These are phyloP conservation scores for Daldinia sp. DNA, from an alignment of 2,329 filamentous ascomycete species.

Conservation along the genomic window DNA sequence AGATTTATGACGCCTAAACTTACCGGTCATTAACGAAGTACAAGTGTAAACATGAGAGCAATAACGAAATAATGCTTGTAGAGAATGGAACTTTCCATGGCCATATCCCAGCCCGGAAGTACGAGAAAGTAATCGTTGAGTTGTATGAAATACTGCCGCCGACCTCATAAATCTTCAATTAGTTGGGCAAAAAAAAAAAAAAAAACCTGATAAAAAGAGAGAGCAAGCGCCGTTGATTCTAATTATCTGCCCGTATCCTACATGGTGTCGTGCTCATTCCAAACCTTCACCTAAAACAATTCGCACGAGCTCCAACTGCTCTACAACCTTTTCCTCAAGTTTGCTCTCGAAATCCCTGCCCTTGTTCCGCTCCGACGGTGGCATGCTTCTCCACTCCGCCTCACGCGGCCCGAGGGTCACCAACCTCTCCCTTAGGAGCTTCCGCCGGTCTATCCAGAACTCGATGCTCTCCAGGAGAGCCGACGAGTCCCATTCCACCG, in stretches of 20 bases:
- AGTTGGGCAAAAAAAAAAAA: constrained; percentile 2
- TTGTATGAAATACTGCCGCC: not conserved
- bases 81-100: too few relatives aligned
- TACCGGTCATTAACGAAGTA: too few relatives aligned
- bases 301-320: constrained; percentile 69
- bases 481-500: constrained; percentile 77
- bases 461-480: constrained; percentile 83
- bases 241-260: constrained; percentile 9
- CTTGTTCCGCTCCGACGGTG: constrained; percentile 46
- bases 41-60: too few relatives aligned
- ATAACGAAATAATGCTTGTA: too few relatives aligned
- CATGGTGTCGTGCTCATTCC: constrained; percentile 46
- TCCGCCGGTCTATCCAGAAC: constrained; percentile 76
- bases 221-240: constrained; percentile 12
- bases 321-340: constrained; percentile 79
- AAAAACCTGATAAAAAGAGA: too few relatives aligned
- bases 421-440: constrained; percentile 75
- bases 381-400: constrained; percentile 63
- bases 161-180: not conserved
- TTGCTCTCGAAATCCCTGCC: constrained; percentile 64
- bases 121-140: not conserved
- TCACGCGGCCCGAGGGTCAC: constrained; percentile 78
- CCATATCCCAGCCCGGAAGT: too few relatives aligned
- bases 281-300: constrained; percentile 63
- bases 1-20: too few relatives aligned